Percentiles rank a stretch among this genome's conserved stretches.
These are phyloP conservation scores for Silene conica DNA, from an alignment of 148 eudicot species.

Conservation along the genomic window DNA sequence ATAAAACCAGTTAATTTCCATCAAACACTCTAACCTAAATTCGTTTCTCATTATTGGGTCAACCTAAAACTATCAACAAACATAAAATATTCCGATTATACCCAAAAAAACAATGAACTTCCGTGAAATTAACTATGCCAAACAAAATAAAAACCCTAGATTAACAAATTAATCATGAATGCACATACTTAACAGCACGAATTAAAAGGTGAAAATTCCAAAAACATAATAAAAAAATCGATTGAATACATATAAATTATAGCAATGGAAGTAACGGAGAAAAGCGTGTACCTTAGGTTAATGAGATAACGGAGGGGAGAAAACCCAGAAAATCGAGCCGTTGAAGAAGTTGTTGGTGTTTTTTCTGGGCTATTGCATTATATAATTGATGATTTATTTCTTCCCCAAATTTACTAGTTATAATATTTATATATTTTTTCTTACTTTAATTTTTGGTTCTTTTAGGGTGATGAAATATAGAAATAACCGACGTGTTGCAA, in stretches of 20 bases:
- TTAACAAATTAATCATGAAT: conserved; percentile 10
- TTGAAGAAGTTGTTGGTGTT: conserved; percentile 17
- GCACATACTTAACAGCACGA: conserved; percentile 11
- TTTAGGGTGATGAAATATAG: not conserved
- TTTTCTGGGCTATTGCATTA: not conserved
- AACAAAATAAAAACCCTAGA: conserved; percentile 25
- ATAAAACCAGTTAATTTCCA: conserved; percentile 9
- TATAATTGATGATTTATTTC: not conserved
- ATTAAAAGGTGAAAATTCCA: not conserved
- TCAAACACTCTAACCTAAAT: not conserved
- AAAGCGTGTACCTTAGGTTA: not conserved
- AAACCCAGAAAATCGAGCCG: conserved; percentile 28
- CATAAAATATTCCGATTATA: not conserved
- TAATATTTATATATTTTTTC: not conserved
- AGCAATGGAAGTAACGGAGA: not conserved
- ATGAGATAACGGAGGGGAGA: not conserved
- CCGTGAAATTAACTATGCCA: not conserved
- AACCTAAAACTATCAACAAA: conserved; percentile 1
- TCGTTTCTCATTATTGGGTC: not conserved
- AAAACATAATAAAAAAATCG: not conserved
- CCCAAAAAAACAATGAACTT: not conserved
- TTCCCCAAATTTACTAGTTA: conserved; percentile 2
- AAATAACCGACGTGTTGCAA: not conserved
- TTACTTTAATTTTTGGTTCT: not conserved
- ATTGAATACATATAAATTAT: not conserved